phyloP scores from a whole-genome alignment of 2,329 filamentous ascomycete species.

The Drechslerella coelobrocha region DNA sequence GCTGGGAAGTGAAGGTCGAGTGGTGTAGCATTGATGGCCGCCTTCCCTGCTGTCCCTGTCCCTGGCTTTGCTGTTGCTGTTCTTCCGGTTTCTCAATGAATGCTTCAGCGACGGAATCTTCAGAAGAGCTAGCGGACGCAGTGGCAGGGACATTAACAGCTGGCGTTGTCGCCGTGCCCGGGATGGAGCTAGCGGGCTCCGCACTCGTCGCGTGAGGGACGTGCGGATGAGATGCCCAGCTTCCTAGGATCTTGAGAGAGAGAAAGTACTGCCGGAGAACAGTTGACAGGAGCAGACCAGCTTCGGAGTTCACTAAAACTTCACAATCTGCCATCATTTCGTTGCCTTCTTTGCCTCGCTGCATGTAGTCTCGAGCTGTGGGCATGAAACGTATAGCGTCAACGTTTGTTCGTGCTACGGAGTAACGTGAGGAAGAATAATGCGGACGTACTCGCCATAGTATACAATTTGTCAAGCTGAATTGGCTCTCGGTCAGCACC shows the following conservation, averaged over 20 bases:
- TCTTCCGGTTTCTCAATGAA: slow-evolving; percentile 50
- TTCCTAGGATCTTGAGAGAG: slow-evolving; percentile 78
- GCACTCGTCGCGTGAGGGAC: slow-evolving; percentile 62
- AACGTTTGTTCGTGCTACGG: neutral
- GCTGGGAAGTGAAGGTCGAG: slow-evolving; percentile 31
- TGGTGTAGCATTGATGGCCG: slow-evolving; percentile 35
- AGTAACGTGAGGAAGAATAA: neutral
- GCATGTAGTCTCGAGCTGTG: slow-evolving; percentile 76
- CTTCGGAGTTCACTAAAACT: slow-evolving; percentile 83
- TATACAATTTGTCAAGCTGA: slow-evolving; percentile 70
- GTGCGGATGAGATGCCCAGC: slow-evolving; percentile 75
- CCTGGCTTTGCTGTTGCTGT: slow-evolving; percentile 34
- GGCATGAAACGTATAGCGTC: neutral
- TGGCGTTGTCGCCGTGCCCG: slow-evolving; percentile 53
- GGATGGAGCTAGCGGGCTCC: slow-evolving; percentile 55
- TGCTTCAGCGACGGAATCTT: slow-evolving; percentile 49
- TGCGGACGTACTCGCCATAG: slow-evolving; percentile 69
- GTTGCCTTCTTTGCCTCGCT: slow-evolving; percentile 84
- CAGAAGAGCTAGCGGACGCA: slow-evolving; percentile 51
- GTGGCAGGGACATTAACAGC: slow-evolving; percentile 18
- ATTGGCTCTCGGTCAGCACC: slow-evolving; percentile 63
- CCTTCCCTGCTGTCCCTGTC: slow-evolving; percentile 43
- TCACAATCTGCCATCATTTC: slow-evolving; percentile 77
- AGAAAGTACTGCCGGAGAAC: slow-evolving; percentile 92
- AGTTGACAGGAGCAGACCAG: slow-evolving; percentile 82